Evolutionary conservation across 1,284 basidiomycete species (phyloP).

Genomic region (Moesziomyces parantarcticus): DNA sequence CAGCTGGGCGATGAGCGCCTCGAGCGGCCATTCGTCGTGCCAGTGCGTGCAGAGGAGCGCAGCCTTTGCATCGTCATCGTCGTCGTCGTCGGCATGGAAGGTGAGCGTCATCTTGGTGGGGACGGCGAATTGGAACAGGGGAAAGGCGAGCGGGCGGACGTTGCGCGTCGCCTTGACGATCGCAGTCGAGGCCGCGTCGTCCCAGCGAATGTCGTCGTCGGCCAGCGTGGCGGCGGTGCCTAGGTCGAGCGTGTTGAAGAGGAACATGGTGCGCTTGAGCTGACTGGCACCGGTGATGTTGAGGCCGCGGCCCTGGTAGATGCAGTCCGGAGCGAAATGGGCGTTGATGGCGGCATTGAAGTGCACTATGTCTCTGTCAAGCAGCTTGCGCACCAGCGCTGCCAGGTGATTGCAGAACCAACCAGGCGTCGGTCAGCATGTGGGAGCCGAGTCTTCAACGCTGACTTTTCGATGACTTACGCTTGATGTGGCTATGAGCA

Average conservation of each 20-base stretch:
- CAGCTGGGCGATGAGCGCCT: constrained; percentile 18
- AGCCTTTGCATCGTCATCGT: constrained; percentile 9
- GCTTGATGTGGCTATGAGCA: constrained; percentile 25
- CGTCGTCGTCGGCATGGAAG: constrained; percentile 34
- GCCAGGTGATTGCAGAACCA: background rate
- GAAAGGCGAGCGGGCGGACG: constrained; percentile 46
- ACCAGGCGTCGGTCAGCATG: background rate
- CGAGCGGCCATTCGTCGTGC: constrained; percentile 46
- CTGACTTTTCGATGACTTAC: constrained; percentile 14
- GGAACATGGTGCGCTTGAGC: constrained; percentile 47
- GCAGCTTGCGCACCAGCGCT: constrained; percentile 42
- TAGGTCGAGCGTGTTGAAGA: constrained; percentile 45
- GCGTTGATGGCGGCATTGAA: constrained; percentile 58
- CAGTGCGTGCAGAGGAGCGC: constrained; percentile 49
- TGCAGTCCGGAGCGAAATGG: constrained; percentile 38
- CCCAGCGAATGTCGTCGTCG: constrained; percentile 45
- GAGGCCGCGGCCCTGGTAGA: constrained; percentile 50
- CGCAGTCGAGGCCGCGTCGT: constrained; percentile 30
- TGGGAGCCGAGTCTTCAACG: background rate
- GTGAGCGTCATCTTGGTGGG: constrained; percentile 33
- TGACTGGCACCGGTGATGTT: constrained; percentile 47
- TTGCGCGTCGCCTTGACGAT: constrained; percentile 38
- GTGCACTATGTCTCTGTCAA: constrained; percentile 41
- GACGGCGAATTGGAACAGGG: constrained; percentile 49
- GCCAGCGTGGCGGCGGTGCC: constrained; percentile 38